Evolutionary conservation across 495 filamentous ascomycete species (phyloP), one percentile per base, ranked within the genome.

Genomic region (Xylaria longipes): DNA sequence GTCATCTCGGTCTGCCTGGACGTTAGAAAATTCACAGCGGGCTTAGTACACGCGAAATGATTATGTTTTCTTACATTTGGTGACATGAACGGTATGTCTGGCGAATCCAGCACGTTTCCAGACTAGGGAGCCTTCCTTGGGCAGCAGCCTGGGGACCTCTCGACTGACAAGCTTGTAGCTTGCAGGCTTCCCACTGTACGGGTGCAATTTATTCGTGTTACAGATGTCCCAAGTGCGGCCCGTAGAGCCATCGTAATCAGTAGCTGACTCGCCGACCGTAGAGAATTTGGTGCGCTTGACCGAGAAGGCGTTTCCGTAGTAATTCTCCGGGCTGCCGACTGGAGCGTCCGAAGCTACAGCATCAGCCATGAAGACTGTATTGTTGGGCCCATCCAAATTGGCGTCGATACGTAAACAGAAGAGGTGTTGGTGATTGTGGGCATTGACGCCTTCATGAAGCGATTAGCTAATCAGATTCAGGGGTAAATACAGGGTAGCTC

Each of bases 101-200:
- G 95, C 94, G 74, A 98, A 98, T 0, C 93, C 94, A 17, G 95
- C 95, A 27, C 95, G 89, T 81, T 97, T 97, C 95, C 95, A 97
- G 41, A 97, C 95, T 27, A 98, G 79, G 0, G 93, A 89, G 29
- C 92, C 92, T 69, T 91, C 88, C 82, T 93, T 97, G 1, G 95
- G 94, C n/a, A 97, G 83, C 5, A 98, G 82, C 6, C 80, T 78
- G 1, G 95, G 91, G 1, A 94, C 90, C 71, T 97, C 95, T 15
- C 95, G 86, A 76, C 92, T 94, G 70, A 97, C 93, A 1, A 98
- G 88, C 83, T 97, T 97, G 83, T 97, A 98, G 76, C 87, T 89
- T n/a, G 91, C 89, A 0, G 93, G 94, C 81, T 96, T 97, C 74
- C 92, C 88, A 82, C 92, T 95, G 84, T 94, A 91, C 0, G 92